These are phyloP conservation scores for Linum tenue DNA, from an alignment of 345 rosid genomes.

Conservation along the genomic window DNA sequence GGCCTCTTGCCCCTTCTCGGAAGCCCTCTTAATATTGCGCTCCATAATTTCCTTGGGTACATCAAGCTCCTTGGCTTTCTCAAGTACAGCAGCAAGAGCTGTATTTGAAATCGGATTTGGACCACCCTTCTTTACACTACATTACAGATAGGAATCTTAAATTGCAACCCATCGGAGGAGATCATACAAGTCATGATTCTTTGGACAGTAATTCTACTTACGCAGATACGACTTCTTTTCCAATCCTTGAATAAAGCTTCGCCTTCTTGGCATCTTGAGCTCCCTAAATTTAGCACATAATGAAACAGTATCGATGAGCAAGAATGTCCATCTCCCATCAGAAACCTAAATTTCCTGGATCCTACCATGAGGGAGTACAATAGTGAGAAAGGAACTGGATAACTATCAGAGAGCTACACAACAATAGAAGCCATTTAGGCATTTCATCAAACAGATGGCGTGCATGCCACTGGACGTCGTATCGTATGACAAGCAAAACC, in stretches of 20 bases:
- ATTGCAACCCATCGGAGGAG: background rate
- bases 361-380: no score
- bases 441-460: slow-evolving; percentile 33
- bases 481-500: background rate
- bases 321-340: background rate
- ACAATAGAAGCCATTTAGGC: slow-evolving; percentile 1
- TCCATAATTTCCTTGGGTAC: slow-evolving; percentile 91
- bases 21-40: slow-evolving; percentile 80
- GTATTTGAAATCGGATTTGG: slow-evolving; percentile 71
- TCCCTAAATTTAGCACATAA: slow-evolving; percentile 37
- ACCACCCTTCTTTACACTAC: slow-evolving; percentile 84
- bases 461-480: background rate
- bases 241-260: slow-evolving; percentile 61
- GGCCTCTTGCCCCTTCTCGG: slow-evolving; percentile 87
- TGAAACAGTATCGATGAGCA: no score
- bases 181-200: background rate
- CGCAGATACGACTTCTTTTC: slow-evolving; percentile 92
- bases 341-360: slow-evolving; percentile 1
- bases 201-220: slow-evolving; percentile 33
- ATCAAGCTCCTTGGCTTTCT: slow-evolving; percentile 82
- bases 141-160: slow-evolving; percentile 12
- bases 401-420: background rate
- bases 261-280: slow-evolving; percentile 88
- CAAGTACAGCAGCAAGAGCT: slow-evolving; percentile 63
- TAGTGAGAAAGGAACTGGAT: background rate